Evolutionary conservation across 1,284 basidiomycete species (phyloP), one percentile per base, ranked within the genome.

Genomic region (Lentinus polychrous): DNA sequence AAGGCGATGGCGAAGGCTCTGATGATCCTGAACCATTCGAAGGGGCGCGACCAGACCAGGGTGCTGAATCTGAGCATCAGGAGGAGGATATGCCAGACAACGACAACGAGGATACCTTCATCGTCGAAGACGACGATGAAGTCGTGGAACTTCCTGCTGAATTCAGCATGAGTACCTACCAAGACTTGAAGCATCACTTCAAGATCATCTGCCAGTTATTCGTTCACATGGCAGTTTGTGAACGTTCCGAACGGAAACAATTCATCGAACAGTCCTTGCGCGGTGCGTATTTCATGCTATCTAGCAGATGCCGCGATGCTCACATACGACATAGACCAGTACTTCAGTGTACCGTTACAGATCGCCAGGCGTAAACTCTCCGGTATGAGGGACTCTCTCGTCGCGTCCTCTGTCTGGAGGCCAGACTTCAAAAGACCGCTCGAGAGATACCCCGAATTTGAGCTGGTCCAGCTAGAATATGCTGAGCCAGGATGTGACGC

Each of bases 151-250:
- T 93, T 12, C 91, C 91, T 5, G 69, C 72, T 18, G 74, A 83
- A 55, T 94, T 90, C 65, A 91, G 86, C 60, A 80, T 86, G 78
- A 77, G 78, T 51, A 74, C 81, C 0, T 80, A 83, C 59, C 83
- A 91, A 62, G 84, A 88, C 57, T 69, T 86, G 17, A 68, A 75
- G 12, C 77, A 85, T 53, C 85, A 89, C 51, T 90, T 91, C 74
- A 91, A 90, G 66, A 83, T 88, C 42, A 75, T 93, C 27, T 91
- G 88, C 56, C 91, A 94, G 59, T 77, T 92, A 37, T 84, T 91
- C 55, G 83, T 92, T 2, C 83, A 92, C 55, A 68, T 93, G 36
- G 84, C 85, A 17, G 79, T 90, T 27, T 75, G 70, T 20, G 71
- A 77, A 6, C 61, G 68, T n/a, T 62, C 61, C 6, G 69, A 81